These are phyloP conservation scores for Trichoderma atrobrunneum DNA, from an alignment of 2,329 filamentous ascomycete species.

Conservation along the genomic window DNA sequence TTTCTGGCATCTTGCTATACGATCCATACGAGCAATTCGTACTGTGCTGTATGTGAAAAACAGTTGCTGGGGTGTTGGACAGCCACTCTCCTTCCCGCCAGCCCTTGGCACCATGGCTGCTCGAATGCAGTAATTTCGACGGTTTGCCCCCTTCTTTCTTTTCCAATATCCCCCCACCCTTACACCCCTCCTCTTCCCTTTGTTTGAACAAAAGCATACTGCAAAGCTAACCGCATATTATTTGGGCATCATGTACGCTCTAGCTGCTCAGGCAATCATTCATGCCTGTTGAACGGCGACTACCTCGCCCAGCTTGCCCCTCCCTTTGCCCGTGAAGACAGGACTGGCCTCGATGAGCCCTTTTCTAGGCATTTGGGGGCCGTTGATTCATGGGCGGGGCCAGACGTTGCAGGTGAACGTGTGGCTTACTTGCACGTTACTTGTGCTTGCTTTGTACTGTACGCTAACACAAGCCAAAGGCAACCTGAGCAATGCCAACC, in stretches of 20 bases:
- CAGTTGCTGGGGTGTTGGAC: background rate
- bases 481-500: background rate
- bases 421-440: background rate
- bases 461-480: background rate
- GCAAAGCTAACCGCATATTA: conserved; percentile 1
- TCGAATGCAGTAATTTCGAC: background rate
- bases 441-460: background rate
- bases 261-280: conserved; percentile 1
- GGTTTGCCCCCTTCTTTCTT: background rate
- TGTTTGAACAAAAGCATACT: background rate
- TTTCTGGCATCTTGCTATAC: background rate
- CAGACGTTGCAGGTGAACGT: background rate
- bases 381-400: conserved; percentile 8
- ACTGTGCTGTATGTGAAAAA: background rate
- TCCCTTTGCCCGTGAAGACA: conserved; percentile 1
- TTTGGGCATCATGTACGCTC: background rate
- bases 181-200: background rate
- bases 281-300: background rate
- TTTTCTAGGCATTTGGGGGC: conserved; percentile 16
- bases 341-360: conserved; percentile 11
- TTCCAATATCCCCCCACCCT: background rate
- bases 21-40: background rate
- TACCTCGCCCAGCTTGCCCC: background rate
- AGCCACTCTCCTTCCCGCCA: background rate
- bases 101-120: background rate